Evolutionary conservation across 2,329 filamentous ascomycete genomes (phyloP).

Genomic region (Cercospora janseana): DNA sequence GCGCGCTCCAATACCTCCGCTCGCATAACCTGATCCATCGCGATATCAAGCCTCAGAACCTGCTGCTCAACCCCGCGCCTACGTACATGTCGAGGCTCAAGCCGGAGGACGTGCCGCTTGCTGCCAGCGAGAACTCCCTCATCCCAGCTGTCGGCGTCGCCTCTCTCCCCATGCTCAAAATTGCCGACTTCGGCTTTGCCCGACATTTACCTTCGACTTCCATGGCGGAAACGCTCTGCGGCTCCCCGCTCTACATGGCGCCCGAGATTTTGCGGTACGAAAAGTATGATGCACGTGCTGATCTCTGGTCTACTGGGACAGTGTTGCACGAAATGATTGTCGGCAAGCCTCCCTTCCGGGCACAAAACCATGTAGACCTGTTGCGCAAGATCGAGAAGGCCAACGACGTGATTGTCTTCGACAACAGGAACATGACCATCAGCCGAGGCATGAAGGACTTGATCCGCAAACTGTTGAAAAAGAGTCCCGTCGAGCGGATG

Average conservation of each 20-base stretch:
- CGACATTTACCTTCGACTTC: slow-evolving; percentile 86
- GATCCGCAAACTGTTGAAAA: slow-evolving; percentile 77
- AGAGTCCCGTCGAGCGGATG: slow-evolving; percentile 79
- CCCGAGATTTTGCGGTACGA: slow-evolving; percentile 96
- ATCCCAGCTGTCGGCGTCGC: slow-evolving; percentile 76
- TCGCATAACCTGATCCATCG: slow-evolving; percentile 87
- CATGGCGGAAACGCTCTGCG: slow-evolving; percentile 91
- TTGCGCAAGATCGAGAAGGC: slow-evolving; percentile 86
- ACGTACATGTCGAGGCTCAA: slow-evolving; percentile 64
- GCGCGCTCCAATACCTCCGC: slow-evolving; percentile 84
- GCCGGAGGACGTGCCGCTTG: slow-evolving; percentile 65
- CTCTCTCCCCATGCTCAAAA: slow-evolving; percentile 91
- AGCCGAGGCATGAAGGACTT: slow-evolving; percentile 76
- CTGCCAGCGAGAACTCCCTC: slow-evolving; percentile 76
- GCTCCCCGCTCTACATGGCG: slow-evolving; percentile 97
- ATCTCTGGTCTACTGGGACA: slow-evolving; percentile 96
- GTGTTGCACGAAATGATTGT: slow-evolving; percentile 95
- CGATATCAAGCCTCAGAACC: slow-evolving; percentile 95
- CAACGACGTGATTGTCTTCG: slow-evolving; percentile 80
- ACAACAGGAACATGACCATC: slow-evolving; percentile 48
- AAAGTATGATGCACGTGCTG: slow-evolving; percentile 94
- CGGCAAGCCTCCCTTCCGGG: slow-evolving; percentile 85
- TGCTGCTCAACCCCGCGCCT: slow-evolving; percentile 80
- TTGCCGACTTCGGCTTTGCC: slow-evolving; percentile 98
- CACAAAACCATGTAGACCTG: slow-evolving; percentile 90